Conservation (phyloP, 164 flowering plant species). For the Nymphaea colorata region DNA sequence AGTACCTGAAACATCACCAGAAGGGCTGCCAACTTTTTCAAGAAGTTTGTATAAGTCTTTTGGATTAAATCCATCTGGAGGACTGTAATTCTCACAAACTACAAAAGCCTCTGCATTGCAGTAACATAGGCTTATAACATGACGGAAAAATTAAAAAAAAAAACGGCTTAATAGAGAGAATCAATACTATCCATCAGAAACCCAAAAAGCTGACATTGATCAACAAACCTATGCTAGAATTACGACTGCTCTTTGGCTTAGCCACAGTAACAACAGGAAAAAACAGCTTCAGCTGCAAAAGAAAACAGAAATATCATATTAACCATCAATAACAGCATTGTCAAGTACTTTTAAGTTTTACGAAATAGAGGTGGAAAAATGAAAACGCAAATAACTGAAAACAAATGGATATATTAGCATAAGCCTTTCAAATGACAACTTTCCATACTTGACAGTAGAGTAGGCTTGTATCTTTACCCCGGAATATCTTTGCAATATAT, state of each 20-base stretch:
- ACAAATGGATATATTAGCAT: neutral
- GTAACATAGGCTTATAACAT: neutral
- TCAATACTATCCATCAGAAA: neutral
- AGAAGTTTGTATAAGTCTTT: conserved; percentile 77
- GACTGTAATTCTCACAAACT: conserved; percentile 92
- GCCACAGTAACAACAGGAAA: conserved; percentile 91
- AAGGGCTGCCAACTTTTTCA: conserved; percentile 86
- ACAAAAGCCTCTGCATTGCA: conserved; percentile 85
- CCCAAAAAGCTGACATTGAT: neutral
- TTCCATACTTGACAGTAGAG: conserved; percentile 76
- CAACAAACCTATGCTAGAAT: conserved; percentile 87
- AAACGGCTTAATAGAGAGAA: conserved; percentile 2
- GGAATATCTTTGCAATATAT: conserved; percentile 92
- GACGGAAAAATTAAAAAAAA: neutral
- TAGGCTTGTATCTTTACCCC: conserved; percentile 98
- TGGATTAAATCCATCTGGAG: conserved; percentile 86
- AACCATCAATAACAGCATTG: neutral
- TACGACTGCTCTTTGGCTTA: conserved; percentile 97
- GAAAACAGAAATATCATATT: neutral
- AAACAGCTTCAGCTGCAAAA: conserved; percentile 82
- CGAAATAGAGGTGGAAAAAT: neutral
- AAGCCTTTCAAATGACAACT: neutral
- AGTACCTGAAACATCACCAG: conserved; percentile 38
- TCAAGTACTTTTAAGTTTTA: neutral
- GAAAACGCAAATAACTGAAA: neutral